phyloP scores from a whole-genome alignment of 2,329 filamentous ascomycete genomes.

The Phyllosticta ampelicida region DNA sequence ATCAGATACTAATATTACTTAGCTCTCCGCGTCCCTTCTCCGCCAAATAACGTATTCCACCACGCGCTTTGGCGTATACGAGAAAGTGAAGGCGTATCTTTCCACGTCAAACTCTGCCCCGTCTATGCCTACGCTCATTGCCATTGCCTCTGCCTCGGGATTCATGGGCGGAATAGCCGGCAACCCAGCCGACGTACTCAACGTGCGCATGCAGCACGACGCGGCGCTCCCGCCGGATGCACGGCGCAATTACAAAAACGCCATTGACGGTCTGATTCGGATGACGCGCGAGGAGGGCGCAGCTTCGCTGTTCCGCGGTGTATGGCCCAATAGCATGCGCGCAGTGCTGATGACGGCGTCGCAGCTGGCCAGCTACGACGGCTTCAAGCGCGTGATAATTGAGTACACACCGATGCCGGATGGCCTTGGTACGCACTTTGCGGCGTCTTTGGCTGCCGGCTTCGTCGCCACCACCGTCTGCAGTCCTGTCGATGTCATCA shows the following conservation, averaged over 20 bases:
- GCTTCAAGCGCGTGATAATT: slow-evolving; percentile 63
- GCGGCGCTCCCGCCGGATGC: slow-evolving; percentile 62
- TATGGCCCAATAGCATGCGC: slow-evolving; percentile 70
- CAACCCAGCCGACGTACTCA: slow-evolving; percentile 91
- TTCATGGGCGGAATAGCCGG: slow-evolving; percentile 82
- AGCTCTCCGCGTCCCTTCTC: slow-evolving; percentile 80
- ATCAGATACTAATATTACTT: slow-evolving; percentile 1
- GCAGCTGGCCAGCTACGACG: slow-evolving; percentile 76
- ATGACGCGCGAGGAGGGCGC: slow-evolving; percentile 83
- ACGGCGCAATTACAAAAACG: slow-evolving; percentile 81
- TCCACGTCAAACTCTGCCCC: slow-evolving; percentile 44
- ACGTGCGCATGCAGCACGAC: slow-evolving; percentile 97
- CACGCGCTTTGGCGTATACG: slow-evolving; percentile 92
- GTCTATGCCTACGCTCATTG: slow-evolving; percentile 65
- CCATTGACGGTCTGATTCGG: slow-evolving; percentile 71
- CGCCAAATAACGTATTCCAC: slow-evolving; percentile 92
- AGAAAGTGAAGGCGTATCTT: slow-evolving; percentile 70
- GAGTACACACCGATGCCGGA: slow-evolving; percentile 54
- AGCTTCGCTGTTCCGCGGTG: slow-evolving; percentile 67
- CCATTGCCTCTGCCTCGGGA: slow-evolving; percentile 72
- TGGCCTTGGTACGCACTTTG: slow-evolving; percentile 66
- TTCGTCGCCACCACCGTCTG: slow-evolving; percentile 78
- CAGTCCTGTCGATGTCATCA: slow-evolving; percentile 79
- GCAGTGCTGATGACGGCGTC: slow-evolving; percentile 81
- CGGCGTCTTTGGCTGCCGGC: slow-evolving; percentile 65